These are phyloP conservation scores for Pseudopyrenochaeta lycopersici DNA, from an alignment of 2,329 filamentous ascomycete species.

Conservation along the genomic window DNA sequence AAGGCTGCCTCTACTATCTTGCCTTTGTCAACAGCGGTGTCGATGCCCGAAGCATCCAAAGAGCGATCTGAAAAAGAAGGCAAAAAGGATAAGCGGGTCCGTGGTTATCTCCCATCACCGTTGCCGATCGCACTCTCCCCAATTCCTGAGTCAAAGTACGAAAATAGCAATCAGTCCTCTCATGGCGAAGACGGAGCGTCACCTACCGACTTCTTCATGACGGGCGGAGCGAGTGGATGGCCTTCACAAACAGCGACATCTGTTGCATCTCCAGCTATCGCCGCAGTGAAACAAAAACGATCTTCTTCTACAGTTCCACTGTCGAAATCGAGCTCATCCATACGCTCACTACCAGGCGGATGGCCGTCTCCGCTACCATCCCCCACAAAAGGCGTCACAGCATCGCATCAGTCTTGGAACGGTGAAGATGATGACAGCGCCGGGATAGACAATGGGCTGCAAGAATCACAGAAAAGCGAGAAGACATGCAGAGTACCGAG, in stretches of 20 bases:
- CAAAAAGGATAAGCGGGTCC: constrained; percentile 1
- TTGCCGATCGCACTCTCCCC: constrained; percentile 9
- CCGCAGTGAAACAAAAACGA: background rate
- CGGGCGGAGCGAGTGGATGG: constrained; percentile 24
- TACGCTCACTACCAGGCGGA: constrained; percentile 9
- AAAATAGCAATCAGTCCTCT: constrained; percentile 6
- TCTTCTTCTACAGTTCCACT: background rate
- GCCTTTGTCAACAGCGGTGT: background rate
- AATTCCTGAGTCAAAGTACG: constrained; percentile 20
- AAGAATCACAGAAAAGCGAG: constrained; percentile 1
- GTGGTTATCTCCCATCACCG: background rate
- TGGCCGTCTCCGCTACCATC: constrained; percentile 23
- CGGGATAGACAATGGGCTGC: constrained; percentile 4
- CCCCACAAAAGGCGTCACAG: background rate
- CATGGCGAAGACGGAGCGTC: constrained; percentile 10
- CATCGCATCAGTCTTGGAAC: constrained; percentile 1
- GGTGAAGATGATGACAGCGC: background rate
- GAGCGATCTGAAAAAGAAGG: background rate
- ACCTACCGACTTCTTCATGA: constrained; percentile 34
- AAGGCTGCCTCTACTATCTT: constrained; percentile 10
- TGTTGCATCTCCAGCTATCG: background rate
- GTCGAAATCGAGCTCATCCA: background rate
- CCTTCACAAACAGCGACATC: constrained; percentile 9
- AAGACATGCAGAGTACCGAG: too few relatives aligned
- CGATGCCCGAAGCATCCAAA: background rate